Evolutionary conservation across 345 rosid genomes (phyloP), one percentile per base, ranked within the genome.

Genomic region (Eucalyptus dawsonii): DNA sequence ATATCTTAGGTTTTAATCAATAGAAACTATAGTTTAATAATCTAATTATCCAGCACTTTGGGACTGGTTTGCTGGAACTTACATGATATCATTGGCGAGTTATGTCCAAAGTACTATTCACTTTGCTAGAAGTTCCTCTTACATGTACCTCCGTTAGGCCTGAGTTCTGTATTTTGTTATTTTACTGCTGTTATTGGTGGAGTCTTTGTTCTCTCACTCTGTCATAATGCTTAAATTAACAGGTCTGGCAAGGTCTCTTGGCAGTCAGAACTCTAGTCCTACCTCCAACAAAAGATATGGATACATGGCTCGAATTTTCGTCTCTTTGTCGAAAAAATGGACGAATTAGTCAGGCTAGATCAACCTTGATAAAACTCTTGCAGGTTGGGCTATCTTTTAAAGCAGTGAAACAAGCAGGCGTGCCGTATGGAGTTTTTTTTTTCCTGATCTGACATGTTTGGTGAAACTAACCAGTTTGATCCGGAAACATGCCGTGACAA

Each of bases 231-330:
- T 69, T 69, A 62, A 40, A 89, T 88, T 86, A 88, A 89, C 92
- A 98, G 99, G 99, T 97, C 62, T 98, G 99, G 99, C 99, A 98
- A 95, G 94, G 1, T 31, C 94, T 98, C 93, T 93, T 98, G 92
- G 95, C 95, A 88, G 98, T 98, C 88, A 94, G 99, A 90, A 98
- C 98, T 47, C 97, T 98, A 58, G 97, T 98, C 80, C 92, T 97
- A 87, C 99, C 99, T 86, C 98, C 99, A 65, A 93, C 98, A 2
- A 98, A 96, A 91, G 99, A 98, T 91, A 91, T 95, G 90, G 98
- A 98, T 90, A 95, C 94, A 31, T 98, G 99, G 99, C 97, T 98
- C 81, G 96, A 95, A 94, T 98, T 98, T 93, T 95, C 98, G 86
- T 94, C 97, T 45, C 98, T 97, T 87, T 98, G 99, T 92, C 96